Percentiles rank a stretch among this genome's conserved stretches.
These are phyloP conservation scores for Boletus barrowsii DNA, from an alignment of 768 basidiomycete genomes.

Conservation along the genomic window DNA sequence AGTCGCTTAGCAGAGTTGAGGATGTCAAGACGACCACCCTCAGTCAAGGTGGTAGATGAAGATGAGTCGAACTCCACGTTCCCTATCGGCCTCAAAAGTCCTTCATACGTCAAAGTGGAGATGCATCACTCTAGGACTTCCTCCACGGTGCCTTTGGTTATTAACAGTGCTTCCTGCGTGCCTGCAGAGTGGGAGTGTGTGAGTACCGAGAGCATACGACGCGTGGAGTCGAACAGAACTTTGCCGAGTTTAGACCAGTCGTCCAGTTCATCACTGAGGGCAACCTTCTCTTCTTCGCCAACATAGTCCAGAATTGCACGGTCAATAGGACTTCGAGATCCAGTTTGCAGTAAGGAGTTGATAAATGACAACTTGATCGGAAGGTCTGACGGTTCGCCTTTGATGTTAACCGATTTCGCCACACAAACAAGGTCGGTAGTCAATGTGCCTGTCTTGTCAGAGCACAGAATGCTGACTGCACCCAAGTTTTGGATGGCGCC, in stretches of 20 bases:
- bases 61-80: slow-evolving; percentile 17
- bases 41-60: slow-evolving; percentile 16
- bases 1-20: slow-evolving; percentile 26
- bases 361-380: slow-evolving; percentile 30
- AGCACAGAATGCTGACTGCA: slow-evolving; percentile 52
- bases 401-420: slow-evolving; percentile 27
- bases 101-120: slow-evolving; percentile 17
- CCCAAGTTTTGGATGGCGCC: slow-evolving; percentile 64
- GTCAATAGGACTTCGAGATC: slow-evolving; percentile 36
- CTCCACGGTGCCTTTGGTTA: slow-evolving; percentile 33
- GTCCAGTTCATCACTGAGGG: slow-evolving; percentile 7
- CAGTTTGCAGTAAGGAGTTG: slow-evolving; percentile 33
- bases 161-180: slow-evolving; percentile 21
- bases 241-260: slow-evolving; percentile 33
- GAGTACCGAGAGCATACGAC: slow-evolving; percentile 35
- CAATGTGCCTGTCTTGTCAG: slow-evolving; percentile 66
- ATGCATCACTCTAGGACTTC: slow-evolving; percentile 32
- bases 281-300: slow-evolving; percentile 10
- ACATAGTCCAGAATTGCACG: slow-evolving; percentile 32
- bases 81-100: slow-evolving; percentile 10
- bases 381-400: slow-evolving; percentile 22
- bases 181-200: slow-evolving; percentile 23
- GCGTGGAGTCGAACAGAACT: slow-evolving; percentile 36
- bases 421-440: slow-evolving; percentile 41
- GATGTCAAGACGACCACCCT: slow-evolving; percentile 18